Base-by-base conservation (phyloP, 1,284 basidiomycete genomes). In the Grifola frondosa region DNA sequence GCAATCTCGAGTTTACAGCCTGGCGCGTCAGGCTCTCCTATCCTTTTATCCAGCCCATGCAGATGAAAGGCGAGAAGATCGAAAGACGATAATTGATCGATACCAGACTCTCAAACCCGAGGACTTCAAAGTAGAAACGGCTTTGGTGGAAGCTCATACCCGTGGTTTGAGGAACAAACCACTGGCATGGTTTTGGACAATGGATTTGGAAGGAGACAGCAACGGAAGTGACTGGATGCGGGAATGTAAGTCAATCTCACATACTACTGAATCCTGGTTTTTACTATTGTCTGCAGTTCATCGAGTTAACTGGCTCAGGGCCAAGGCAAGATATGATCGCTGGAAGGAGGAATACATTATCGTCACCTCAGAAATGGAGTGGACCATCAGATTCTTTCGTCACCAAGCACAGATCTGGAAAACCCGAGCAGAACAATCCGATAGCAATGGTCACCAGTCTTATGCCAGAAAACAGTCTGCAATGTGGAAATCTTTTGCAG, bases 361-460 rank as follows among this genome's bases (percentile, higher is more conserved):
- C 2, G 35, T 43, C 10, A 22, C 9, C 1, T 37, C 33, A 4
- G 42, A 43, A 24, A 43, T 43, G 42, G 35, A 43, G 6, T 35
- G 33, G 19, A 17, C 37, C n/a, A n/a, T n/a, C n/a, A n/a, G n/a
- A n/a, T n/a, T n/a, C n/a, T n/a, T n/a, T n/a, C n/a, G n/a, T n/a
- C n/a, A n/a, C n/a, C n/a, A n/a, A n/a, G n/a, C n/a, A n/a, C n/a
- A n/a, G n/a, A n/a, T n/a, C n/a, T n/a, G n/a, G n/a, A n/a, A n/a
- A n/a, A n/a, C n/a, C n/a, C n/a, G n/a, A n/a, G n/a, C n/a, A n/a
- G n/a, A n/a, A n/a, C n/a, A n/a, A n/a, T n/a, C n/a, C n/a, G n/a
- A n/a, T n/a, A n/a, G n/a, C n/a, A n/a, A n/a, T n/a, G n/a, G n/a
- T n/a, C n/a, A n/a, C n/a, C n/a, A n/a, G n/a, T n/a, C n/a, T n/a